phyloP scores from a whole-genome alignment of 1,284 basidiomycete species.

The Vanrija pseudolonga region DNA sequence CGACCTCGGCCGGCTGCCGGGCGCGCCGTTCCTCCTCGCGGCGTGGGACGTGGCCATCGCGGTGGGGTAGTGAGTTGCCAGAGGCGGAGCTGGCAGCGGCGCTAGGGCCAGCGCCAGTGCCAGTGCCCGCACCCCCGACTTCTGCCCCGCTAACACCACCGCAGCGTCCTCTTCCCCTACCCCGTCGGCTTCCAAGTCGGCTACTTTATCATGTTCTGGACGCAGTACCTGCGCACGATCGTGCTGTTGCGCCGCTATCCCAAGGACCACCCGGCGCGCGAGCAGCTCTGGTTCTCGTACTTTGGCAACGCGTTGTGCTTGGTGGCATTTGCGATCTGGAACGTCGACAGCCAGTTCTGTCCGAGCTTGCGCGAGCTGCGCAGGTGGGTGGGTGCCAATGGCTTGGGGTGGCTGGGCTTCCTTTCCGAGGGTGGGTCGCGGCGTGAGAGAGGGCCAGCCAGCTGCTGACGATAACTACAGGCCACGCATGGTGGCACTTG shows the following conservation, averaged over 20 bases:
- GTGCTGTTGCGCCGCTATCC: slow-evolving; percentile 1
- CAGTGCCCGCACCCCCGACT: too few relatives aligned
- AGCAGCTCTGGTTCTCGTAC: slow-evolving; percentile 3
- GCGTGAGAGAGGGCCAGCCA: too few relatives aligned
- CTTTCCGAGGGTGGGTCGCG: not conserved
- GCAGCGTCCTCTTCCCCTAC: slow-evolving; percentile 43
- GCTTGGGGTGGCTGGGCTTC: not conserved
- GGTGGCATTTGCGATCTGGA: slow-evolving; percentile 45
- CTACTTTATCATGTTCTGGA: slow-evolving; percentile 35
- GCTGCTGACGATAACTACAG: not conserved
- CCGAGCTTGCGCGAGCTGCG: not conserved
- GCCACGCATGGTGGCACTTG: not conserved
- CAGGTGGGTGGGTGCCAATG: not conserved
- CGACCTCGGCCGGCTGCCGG: slow-evolving; percentile 19
- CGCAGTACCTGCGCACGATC: slow-evolving; percentile 21
- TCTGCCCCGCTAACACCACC: not conserved
- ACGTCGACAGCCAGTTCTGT: slow-evolving; percentile 51
- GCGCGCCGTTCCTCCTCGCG: too few relatives aligned
- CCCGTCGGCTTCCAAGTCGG: slow-evolving; percentile 51
- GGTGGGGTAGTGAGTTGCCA: too few relatives aligned
- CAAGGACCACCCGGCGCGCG: slow-evolving; percentile 11
- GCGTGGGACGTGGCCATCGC: too few relatives aligned
- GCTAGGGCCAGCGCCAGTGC: too few relatives aligned
- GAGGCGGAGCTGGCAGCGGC: too few relatives aligned
- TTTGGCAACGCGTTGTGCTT: slow-evolving; percentile 14